These are phyloP conservation scores for Pseudonitzschia multistriata DNA, from an alignment of 108 stramenopile genomes.

Conservation along the genomic window DNA sequence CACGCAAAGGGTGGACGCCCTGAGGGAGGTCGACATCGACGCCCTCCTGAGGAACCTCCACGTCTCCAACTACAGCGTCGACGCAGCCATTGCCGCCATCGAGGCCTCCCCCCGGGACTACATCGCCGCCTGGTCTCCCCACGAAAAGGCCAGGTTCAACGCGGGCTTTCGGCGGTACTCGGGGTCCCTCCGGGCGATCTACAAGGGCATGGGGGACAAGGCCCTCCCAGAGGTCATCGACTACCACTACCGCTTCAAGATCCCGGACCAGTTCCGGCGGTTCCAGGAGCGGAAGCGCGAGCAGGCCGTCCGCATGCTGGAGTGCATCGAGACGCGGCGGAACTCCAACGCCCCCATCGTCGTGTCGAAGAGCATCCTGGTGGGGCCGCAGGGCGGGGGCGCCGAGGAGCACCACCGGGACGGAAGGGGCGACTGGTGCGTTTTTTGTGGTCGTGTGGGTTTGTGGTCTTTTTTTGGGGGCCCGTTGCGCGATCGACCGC, in stretches of 20 bases:
- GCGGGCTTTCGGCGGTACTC: constrained; percentile 66
- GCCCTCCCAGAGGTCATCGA: constrained; percentile 71
- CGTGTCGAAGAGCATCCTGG: constrained; percentile 9
- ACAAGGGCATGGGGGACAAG: constrained; percentile 52
- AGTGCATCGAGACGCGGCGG: constrained; percentile 69
- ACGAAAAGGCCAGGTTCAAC: constrained; percentile 69
- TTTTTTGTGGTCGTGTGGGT: constrained; percentile 11
- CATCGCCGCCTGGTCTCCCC: constrained; percentile 53
- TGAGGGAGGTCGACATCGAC: constrained; percentile 61
- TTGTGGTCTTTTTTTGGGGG: constrained; percentile 11
- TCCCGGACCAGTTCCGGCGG: constrained; percentile 81
- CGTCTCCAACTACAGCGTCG: constrained; percentile 42
- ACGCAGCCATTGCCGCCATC: constrained; percentile 45
- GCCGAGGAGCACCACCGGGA: neutral
- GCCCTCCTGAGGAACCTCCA: constrained; percentile 50
- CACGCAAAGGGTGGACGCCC: constrained; percentile 11
- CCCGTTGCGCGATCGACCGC: too few relatives aligned
- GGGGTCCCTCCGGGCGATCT: constrained; percentile 69
- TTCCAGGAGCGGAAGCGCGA: constrained; percentile 83
- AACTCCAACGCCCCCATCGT: constrained; percentile 19
- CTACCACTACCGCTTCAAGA: constrained; percentile 87
- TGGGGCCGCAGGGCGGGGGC: neutral
- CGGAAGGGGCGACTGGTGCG: constrained; percentile 22
- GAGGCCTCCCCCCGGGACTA: constrained; percentile 39
- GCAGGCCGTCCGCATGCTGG: constrained; percentile 73